Base-by-base conservation (phyloP, 495 filamentous ascomycete species). In the Hypoxylon rickii region DNA sequence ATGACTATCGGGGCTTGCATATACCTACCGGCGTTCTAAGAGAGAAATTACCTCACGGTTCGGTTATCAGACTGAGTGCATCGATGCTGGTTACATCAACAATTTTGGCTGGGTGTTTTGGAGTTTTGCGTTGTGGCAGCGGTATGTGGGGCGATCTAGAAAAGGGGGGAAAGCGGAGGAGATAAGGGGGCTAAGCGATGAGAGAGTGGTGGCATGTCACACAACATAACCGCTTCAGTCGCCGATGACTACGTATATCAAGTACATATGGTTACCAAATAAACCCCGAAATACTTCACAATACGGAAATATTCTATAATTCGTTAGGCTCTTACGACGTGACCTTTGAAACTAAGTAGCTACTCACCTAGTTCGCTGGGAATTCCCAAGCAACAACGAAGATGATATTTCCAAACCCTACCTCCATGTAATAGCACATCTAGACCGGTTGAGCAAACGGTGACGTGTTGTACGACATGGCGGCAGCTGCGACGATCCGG, bases 1-100 rank as follows among this genome's bases (percentile, higher is more conserved):
- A 61, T 43, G 57, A 61, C 20, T 16, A 42, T 47, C 18, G 32
- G 44, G n/a, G 16, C 33, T 24, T 61, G 45, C 45, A 61, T 51
- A 50, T n/a, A n/a, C n/a, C n/a, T 20, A 38, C 13, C 17, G 51
- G 57, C 40, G 51, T 47, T 45, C 16, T 42, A 3, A 7, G 17
- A 7, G 44, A 29, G 32, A 11, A 39, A 13, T 12, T 6, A 12
- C 11, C 11, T 5, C 11, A 5, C 5, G 26, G 26, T 5, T 11
- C 11, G 26, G 26, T 11, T 31, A 31, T 5, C 5, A 11, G 26
- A 5, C 5, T 31, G 26, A 31, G 5, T 31, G 26, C n/a, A n/a
- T n/a, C n/a, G n/a, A n/a, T n/a, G n/a, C n/a, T n/a, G n/a, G n/a
- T n/a, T n/a, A n/a, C n/a, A n/a, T n/a, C 26, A 31, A 31, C 5